Evolutionary conservation across 257 asterid genomes (phyloP), one percentile per base, ranked within the genome.

Genomic region (Fraxinus quadrangulata): DNA sequence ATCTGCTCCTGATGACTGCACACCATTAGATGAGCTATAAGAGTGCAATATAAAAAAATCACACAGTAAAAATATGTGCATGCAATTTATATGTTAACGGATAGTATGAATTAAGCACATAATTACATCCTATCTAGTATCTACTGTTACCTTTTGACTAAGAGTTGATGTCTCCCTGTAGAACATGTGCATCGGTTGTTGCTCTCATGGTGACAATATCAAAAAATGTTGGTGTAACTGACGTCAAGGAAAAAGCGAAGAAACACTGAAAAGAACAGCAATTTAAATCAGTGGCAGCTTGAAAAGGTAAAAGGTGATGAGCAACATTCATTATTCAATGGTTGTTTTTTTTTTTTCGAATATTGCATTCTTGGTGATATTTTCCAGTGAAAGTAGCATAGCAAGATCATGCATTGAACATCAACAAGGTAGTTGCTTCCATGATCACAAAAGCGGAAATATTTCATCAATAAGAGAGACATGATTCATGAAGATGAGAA

Each of bases 181-280:
- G 81, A 71, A 83, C 37, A 26, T 54, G 63, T 56, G 34, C 65
- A 54, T 76, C 37, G 4, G 6, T 34, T 83, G 86, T 75, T 78
- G 78, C 83, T 81, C 72, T 74, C 59, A 49, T 77, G 78, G 83
- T 73, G 88, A 73, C 89, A 79, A 42, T 56, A 78, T 74, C 83
- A 80, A 66, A 30, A 76, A 75, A 74, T 80, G 89, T 81, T 80
- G 75, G 79, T 11, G 24, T 69, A 77, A 72, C 77, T 56, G 85
- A 75, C 80, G 73, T 84, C 90, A 85, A 66, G 8, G 17, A 61
- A 4, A 67, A 67, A 54, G 70, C 72, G 85, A 65, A 79, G 30
- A 71, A 34, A 70, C 66, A 36, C 81, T 80, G 82, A 76, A 76
- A 74, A 84, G 47, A 85, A 69, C 69, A 31, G 9, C 14, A 72